Percentiles rank a stretch among this genome's conserved stretches.
Conservation (phyloP, 225 moss, liverwort and hornwort genomes). For the Marchantia polymorpha region DNA sequence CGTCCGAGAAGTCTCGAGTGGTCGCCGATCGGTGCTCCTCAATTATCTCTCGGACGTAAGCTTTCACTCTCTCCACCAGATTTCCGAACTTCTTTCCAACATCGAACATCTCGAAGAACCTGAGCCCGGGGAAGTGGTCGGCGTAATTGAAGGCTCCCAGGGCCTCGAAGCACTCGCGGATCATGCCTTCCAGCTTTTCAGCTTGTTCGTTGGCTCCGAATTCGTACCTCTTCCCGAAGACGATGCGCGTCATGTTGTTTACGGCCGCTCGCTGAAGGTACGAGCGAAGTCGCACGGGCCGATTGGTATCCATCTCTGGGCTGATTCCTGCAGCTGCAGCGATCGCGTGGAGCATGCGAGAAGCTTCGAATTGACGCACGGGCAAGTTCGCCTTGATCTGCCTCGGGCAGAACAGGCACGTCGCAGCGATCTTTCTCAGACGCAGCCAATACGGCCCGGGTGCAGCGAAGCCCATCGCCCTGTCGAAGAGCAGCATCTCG, state of each 20-base stretch:
- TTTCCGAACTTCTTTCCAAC: conserved; percentile 56
- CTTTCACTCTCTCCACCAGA: conserved; percentile 55
- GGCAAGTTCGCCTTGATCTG: conserved; percentile 38
- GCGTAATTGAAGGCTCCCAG: conserved; percentile 93
- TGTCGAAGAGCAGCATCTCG: conserved; percentile 38
- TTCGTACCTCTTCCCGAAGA: conserved; percentile 54
- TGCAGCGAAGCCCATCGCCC: conserved; percentile 60
- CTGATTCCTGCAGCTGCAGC: neutral
- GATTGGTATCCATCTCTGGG: fast-evolving
- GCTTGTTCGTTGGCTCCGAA: conserved; percentile 40
- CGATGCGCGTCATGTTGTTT: conserved; percentile 57
- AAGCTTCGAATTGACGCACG: conserved; percentile 46
- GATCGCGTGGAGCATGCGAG: conserved; percentile 50
- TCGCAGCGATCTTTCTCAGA: conserved; percentile 48
- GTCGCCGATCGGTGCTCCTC: conserved; percentile 51
- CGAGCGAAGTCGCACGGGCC: conserved; percentile 25
- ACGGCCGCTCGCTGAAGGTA: conserved; percentile 63
- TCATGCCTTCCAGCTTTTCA: conserved; percentile 55
- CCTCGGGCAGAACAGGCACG: conserved; percentile 56
- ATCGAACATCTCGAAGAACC: conserved; percentile 49
- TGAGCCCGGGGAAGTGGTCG: conserved; percentile 71
- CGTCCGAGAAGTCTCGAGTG: neutral
- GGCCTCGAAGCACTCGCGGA: conserved; percentile 74
- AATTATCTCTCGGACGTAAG: conserved; percentile 59
- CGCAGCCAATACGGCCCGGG: conserved; percentile 66